phyloP scores from a whole-genome alignment of 192 early-diverging fungal species.

The Funneliformis geosporum region DNA sequence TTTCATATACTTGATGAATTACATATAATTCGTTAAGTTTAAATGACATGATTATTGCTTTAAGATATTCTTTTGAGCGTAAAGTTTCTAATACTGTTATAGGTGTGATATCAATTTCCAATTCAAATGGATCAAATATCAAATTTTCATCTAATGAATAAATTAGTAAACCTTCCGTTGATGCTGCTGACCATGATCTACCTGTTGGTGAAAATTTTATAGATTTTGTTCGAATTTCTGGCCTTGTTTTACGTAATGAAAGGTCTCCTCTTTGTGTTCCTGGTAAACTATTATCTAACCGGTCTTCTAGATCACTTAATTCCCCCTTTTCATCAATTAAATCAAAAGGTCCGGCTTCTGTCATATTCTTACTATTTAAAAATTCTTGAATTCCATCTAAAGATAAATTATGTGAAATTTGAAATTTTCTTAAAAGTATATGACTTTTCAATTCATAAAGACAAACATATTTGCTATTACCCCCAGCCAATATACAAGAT shows the following conservation, averaged over 20 bases:
- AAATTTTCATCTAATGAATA: constrained; percentile 94
- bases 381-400: constrained; percentile 90
- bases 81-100: constrained; percentile 78
- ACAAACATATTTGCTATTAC: constrained; percentile 94
- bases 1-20: constrained; percentile 77
- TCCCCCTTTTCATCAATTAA: constrained; percentile 86
- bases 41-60: constrained; percentile 90
- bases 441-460: constrained; percentile 82
- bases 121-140: constrained; percentile 97
- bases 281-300: constrained; percentile 77
- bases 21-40: constrained; percentile 84
- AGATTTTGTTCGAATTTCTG: constrained; percentile 80
- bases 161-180: constrained; percentile 93
- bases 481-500: constrained; percentile 86
- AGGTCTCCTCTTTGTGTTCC: constrained; percentile 87
- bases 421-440: constrained; percentile 85
- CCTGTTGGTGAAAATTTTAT: constrained; percentile 95
- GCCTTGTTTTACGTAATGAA: constrained; percentile 72
- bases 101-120: constrained; percentile 96
- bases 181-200: constrained; percentile 91
- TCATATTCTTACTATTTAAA: constrained; percentile 91
- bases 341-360: constrained; percentile 86
- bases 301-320: constrained; percentile 82
- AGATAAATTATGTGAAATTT: constrained; percentile 89
- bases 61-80: constrained; percentile 76